phyloP scores from a whole-genome alignment of 23 red algal genomes.

The Gracilaria caudata region DNA sequence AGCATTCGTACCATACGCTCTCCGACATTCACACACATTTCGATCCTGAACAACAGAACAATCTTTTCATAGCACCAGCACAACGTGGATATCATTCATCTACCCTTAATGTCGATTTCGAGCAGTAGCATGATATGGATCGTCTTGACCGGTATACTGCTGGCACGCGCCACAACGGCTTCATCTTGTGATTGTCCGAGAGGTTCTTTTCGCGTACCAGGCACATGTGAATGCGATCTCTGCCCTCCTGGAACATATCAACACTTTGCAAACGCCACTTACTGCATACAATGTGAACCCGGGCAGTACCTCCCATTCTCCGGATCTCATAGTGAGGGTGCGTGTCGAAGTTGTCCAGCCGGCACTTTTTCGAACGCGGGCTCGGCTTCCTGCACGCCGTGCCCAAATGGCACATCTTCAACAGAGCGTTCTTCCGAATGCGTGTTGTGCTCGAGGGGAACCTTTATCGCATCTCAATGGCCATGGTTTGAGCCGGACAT shows the following conservation, averaged over 20 bases:
- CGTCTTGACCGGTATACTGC: too few relatives aligned
- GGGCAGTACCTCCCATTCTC: background rate
- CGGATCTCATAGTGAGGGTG: background rate
- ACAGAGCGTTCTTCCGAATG: background rate
- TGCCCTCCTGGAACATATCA: conserved; percentile 11
- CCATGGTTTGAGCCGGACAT: too few relatives aligned
- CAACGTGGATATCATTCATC: too few relatives aligned
- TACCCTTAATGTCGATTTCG: too few relatives aligned
- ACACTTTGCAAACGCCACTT: background rate
- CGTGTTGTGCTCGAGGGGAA: background rate
- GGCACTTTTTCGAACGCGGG: background rate
- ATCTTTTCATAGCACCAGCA: too few relatives aligned
- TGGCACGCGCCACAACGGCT: too few relatives aligned
- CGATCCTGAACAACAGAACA: too few relatives aligned
- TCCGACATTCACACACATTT: too few relatives aligned
- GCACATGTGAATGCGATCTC: background rate
- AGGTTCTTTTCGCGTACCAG: background rate
- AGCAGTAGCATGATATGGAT: too few relatives aligned
- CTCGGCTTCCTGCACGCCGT: background rate
- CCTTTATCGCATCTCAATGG: background rate
- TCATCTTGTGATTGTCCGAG: background rate
- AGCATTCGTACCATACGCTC: too few relatives aligned
- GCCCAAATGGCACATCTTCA: background rate
- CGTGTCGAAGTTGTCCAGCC: background rate
- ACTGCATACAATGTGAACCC: background rate